Evolutionary conservation across 129 eudicot genomes (phyloP).

Genomic region (Centrapalus pauciflorus): DNA sequence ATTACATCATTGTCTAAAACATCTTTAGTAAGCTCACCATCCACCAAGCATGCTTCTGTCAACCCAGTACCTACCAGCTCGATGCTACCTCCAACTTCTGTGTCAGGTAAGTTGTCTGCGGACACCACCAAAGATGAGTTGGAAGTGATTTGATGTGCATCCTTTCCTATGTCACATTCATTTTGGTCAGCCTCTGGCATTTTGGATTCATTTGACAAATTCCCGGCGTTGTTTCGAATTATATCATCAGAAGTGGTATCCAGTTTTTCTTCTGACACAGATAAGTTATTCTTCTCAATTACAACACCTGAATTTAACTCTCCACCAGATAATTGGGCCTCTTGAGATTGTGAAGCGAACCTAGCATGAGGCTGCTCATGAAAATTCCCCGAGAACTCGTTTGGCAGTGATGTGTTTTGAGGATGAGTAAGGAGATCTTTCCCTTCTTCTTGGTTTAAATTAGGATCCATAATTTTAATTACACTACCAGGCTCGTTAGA

Average conservation of each 20-base stretch:
- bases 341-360: slow-evolving; percentile 10
- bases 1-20: background rate
- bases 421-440: slow-evolving; percentile 13
- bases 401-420: background rate
- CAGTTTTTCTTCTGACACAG: slow-evolving; percentile 24
- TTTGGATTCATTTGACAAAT: slow-evolving; percentile 17
- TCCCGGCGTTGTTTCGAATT: slow-evolving; percentile 19
- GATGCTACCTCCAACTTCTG: slow-evolving; percentile 4
- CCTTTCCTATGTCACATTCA: slow-evolving; percentile 12
- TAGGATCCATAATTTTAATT: slow-evolving; percentile 37
- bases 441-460: slow-evolving; percentile 28
- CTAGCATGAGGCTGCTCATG: slow-evolving; percentile 14
- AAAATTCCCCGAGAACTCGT: slow-evolving; percentile 36
- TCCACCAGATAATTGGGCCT: slow-evolving; percentile 17
- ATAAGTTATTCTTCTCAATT: slow-evolving; percentile 16
- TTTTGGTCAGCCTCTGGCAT: slow-evolving; percentile 19
- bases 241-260: slow-evolving; percentile 27
- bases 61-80: background rate
- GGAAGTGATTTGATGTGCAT: background rate
- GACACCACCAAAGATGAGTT: slow-evolving; percentile 22
- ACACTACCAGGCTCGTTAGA: slow-evolving; percentile 37
- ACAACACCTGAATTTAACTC: slow-evolving; percentile 19
- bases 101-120: slow-evolving; percentile 16
- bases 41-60: slow-evolving; percentile 11
- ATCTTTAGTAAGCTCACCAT: slow-evolving; percentile 10